A percentile compares a stretch with the other conserved stretches of the same genome.
These are phyloP conservation scores for Trichoderma sp. DNA, from an alignment of 2,329 filamentous ascomycete species.

Conservation along the genomic window DNA sequence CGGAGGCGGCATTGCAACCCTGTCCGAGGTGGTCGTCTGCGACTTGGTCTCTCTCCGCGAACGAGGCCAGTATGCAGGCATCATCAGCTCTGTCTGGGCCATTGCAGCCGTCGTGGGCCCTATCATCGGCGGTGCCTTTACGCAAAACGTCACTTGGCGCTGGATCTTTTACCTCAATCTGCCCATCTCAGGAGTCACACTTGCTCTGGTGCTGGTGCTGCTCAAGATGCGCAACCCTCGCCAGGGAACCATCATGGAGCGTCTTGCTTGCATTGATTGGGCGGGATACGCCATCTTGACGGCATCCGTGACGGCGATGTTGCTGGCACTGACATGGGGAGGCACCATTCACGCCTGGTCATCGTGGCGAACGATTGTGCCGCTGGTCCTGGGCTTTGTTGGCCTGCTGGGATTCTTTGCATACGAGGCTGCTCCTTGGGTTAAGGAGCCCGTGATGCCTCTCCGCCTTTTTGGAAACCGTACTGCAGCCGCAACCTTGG, in stretches of 20 bases:
- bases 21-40: constrained; percentile 33
- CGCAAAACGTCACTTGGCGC: constrained; percentile 36
- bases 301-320: constrained; percentile 33
- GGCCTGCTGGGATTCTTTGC: constrained; percentile 12
- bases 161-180: constrained; percentile 48
- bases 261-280: constrained; percentile 41
- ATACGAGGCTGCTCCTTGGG: constrained; percentile 1
- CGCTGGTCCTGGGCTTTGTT: constrained; percentile 40
- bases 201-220: constrained; percentile 34
- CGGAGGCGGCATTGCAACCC: constrained; percentile 34
- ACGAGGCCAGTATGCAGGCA: constrained; percentile 40
- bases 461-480: neutral
- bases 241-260: constrained; percentile 20
- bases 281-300: constrained; percentile 43
- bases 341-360: constrained; percentile 44
- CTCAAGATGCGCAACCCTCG: constrained; percentile 33
- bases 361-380: constrained; percentile 36
- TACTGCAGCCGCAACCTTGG: neutral
- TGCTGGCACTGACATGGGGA: constrained; percentile 44
- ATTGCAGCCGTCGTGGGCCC: constrained; percentile 36
- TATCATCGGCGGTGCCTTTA: constrained; percentile 32
- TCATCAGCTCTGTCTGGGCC: constrained; percentile 32
- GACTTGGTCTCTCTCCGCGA: constrained; percentile 50
- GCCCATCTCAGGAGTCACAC: constrained; percentile 36
- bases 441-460: neutral